Base-by-base conservation (phyloP, 139 green algal species). In the Pedinophyceae sp. region DNA sequence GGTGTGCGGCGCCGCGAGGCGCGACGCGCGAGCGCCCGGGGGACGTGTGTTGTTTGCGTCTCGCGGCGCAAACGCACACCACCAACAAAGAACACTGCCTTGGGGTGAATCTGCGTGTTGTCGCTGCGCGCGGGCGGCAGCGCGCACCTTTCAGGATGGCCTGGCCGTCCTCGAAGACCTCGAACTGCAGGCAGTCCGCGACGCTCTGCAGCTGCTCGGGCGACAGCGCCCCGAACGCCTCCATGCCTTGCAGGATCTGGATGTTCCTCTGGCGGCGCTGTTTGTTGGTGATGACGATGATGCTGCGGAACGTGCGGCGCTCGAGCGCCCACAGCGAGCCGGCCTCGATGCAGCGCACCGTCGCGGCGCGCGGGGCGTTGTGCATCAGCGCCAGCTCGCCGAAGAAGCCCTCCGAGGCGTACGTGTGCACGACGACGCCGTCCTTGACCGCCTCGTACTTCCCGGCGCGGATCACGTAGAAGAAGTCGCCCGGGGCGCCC, bases 381-480 rank as follows among this genome's bases (percentile, higher is more conserved):
- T 83, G 77, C 69, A 83, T 72, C 2, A 83, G 60, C 1, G 75
- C 75, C 45, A 83, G 65, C 65, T 83, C 75, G 1, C 75, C 75
- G 65, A 83, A 83, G 4, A 68, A 58, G 0, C 75, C 75, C 0
- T 52, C 4, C 10, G 53, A 41, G 19, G 75, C 61, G 41, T 82
- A 82, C 5, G 40, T 60, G 48, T 65, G 68, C 20, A 72, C 27
- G 29, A 60, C 25, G 26, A 51, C 39, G 22, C 28, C 38, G 22
- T n/a, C 38, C 46, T 18, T 34, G 16, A 20, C 4, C 26, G 29
- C 41, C 3, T 34, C 24, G 19, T 57, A 60, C 51, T 66, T 52
- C 10, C 23, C 28, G 15, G 0, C 29, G 49, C 76, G 61, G 19
- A 83, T 73, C 4, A 78, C 63, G 52, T 78, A 83, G n/a, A 83